A percentile compares a stretch with the other conserved stretches of the same genome.
These are phyloP conservation scores for Neurospora sp. DNA, from an alignment of 495 filamentous ascomycete genomes.

Conservation along the genomic window DNA sequence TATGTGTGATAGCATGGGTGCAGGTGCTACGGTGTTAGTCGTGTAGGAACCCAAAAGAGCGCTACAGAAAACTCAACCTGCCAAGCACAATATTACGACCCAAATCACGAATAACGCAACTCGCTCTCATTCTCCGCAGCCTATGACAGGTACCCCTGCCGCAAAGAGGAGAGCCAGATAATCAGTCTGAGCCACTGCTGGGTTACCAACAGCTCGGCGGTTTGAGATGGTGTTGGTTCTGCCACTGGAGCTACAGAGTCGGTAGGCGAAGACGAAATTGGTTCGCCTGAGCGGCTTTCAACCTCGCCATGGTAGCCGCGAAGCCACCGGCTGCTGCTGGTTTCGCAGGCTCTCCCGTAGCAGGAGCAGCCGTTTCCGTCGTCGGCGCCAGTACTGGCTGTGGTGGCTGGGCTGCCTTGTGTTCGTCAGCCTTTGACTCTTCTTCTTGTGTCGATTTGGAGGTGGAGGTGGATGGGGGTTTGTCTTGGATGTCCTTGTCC, in stretches of 20 bases:
- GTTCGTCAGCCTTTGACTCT: slow-evolving; percentile 24
- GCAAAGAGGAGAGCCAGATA: slow-evolving; percentile 53
- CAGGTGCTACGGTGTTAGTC: too few species aligned
- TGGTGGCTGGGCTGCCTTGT: slow-evolving; percentile 3
- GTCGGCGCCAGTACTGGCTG: slow-evolving; percentile 1
- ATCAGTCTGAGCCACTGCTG: slow-evolving; percentile 54
- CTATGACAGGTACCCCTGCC: slow-evolving; percentile 38
- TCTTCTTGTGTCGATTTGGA: not conserved
- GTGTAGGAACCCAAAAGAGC: too few species aligned
- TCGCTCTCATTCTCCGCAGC: slow-evolving; percentile 30
- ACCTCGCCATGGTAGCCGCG: slow-evolving; percentile 30
- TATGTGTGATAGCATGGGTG: too few species aligned
- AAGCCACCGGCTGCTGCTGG: slow-evolving; percentile 8
- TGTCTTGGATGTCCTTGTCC: slow-evolving; percentile 3
- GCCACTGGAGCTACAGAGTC: not conserved
- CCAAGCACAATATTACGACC: too few species aligned
- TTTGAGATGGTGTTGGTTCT: slow-evolving; percentile 23
- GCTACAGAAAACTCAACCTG: too few species aligned
- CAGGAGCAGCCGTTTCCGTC: not conserved
- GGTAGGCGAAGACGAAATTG: not conserved
- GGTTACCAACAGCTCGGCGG: slow-evolving; percentile 51
- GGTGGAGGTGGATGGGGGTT: slow-evolving; percentile 11
- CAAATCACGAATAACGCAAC: too few species aligned
- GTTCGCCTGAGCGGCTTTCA: slow-evolving; percentile 33
- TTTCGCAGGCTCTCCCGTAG: not conserved